phyloP scores from a whole-genome alignment of 2,329 filamentous ascomycete genomes.

The Drechslera avenae region DNA sequence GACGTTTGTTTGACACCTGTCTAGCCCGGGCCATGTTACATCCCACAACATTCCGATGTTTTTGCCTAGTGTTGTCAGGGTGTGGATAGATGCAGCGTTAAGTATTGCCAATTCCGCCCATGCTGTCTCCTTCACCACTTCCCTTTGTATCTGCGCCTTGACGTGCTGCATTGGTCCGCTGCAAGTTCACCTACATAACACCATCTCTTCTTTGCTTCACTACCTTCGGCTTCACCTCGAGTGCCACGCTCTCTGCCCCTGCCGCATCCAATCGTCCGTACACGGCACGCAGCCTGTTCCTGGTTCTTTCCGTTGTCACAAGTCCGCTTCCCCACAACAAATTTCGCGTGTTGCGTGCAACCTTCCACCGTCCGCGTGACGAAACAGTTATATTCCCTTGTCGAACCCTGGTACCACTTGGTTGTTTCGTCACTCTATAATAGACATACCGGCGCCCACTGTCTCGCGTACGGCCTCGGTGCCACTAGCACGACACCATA shows the following conservation, averaged over 20 bases:
- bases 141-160: constrained; percentile 22
- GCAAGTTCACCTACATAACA: constrained; percentile 8
- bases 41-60: constrained; percentile 6
- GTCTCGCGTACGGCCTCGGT: background rate
- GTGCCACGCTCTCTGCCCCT: background rate
- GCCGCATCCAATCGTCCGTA: background rate
- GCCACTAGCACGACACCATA: background rate
- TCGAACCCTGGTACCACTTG: constrained; percentile 1
- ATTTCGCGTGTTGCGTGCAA: constrained; percentile 25
- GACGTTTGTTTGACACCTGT: constrained; percentile 8
- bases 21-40: constrained; percentile 14
- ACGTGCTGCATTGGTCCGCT: constrained; percentile 21
- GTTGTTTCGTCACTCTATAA: background rate
- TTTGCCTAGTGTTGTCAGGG: constrained; percentile 5
- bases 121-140: constrained; percentile 1
- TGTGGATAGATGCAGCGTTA: constrained; percentile 7
- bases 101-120: constrained; percentile 14
- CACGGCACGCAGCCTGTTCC: constrained; percentile 2
- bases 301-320: constrained; percentile 5
- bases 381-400: constrained; percentile 3
- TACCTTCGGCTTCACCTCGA: background rate
- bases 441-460: background rate
- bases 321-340: constrained; percentile 19
- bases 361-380: constrained; percentile 9
- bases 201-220: constrained; percentile 17